Evolutionary conservation across 768 basidiomycete genomes (phyloP).

Genomic region (Mycena polygramma): DNA sequence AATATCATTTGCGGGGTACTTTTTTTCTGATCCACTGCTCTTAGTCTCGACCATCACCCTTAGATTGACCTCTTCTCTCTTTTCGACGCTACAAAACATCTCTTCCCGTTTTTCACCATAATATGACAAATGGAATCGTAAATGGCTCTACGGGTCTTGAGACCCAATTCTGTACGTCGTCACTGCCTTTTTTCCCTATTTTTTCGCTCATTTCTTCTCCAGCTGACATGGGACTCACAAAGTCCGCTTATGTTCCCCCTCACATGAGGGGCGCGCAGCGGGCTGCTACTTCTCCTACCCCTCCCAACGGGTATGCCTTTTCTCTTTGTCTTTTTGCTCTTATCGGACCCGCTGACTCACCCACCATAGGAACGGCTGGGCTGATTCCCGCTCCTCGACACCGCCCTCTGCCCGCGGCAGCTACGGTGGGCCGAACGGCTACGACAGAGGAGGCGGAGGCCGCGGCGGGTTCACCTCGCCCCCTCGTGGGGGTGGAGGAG

Average conservation of each 20-base stretch:
- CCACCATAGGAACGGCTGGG: conserved; percentile 73
- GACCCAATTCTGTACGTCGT: conserved; percentile 75
- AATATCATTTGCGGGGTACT: background rate
- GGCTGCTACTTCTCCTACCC: conserved; percentile 74
- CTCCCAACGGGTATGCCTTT: conserved; percentile 67
- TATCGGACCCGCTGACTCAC: conserved; percentile 22
- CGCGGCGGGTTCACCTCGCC: conserved; percentile 55
- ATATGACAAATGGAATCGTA: conserved; percentile 96
- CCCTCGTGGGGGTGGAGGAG: conserved; percentile 54
- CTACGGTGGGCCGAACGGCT: conserved; percentile 59
- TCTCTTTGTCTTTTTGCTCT: conserved; percentile 28
- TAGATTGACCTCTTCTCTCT: conserved; percentile 37
- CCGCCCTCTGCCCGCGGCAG: conserved; percentile 65
- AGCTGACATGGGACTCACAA: conserved; percentile 85
- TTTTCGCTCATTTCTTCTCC: conserved; percentile 31
- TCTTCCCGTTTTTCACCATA: conserved; percentile 32
- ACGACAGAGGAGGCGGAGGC: conserved; percentile 53
- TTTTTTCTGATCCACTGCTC: background rate
- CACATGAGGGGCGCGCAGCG: conserved; percentile 90
- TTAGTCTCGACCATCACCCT: conserved; percentile 33
- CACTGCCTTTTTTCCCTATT: conserved; percentile 29
- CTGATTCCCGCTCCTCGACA: conserved; percentile 77
- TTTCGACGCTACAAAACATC: conserved; percentile 37
- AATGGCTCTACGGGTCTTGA: conserved; percentile 81
- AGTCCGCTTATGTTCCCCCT: conserved; percentile 90